These are phyloP conservation scores for Ceratobasidium sp. DNA, from an alignment of 1,284 basidiomycete genomes.

Conservation along the genomic window DNA sequence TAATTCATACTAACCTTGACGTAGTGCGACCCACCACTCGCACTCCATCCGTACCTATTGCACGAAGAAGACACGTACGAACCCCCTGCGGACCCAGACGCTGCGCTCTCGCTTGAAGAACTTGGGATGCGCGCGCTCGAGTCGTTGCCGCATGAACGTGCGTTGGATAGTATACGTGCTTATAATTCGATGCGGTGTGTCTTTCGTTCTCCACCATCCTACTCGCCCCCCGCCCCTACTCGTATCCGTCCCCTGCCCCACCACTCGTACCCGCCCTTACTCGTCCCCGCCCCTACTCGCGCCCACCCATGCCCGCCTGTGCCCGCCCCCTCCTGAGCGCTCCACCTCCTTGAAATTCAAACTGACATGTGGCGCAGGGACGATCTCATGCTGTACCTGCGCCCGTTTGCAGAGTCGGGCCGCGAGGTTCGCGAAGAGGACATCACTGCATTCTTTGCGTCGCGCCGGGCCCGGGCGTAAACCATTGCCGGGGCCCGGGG, in stretches of 20 bases:
- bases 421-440: constrained; percentile 80
- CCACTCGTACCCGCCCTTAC: neutral
- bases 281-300: neutral
- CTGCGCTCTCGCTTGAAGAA: constrained; percentile 79
- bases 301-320: too few species aligned
- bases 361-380: constrained; percentile 63
- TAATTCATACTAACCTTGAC: neutral
- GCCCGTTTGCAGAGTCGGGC: constrained; percentile 81
- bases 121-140: constrained; percentile 80
- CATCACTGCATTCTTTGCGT: constrained; percentile 76
- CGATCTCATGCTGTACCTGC: constrained; percentile 74
- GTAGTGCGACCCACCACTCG: constrained; percentile 47
- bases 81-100: constrained; percentile 84
- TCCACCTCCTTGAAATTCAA: constrained; percentile 1
- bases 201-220: constrained; percentile 9
- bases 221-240: constrained; percentile 41
- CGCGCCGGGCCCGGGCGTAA: constrained; percentile 22
- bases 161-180: constrained; percentile 81
- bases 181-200: constrained; percentile 82
- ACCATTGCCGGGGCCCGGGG: too few species aligned
- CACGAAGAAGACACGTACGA: constrained; percentile 80
- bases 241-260: neutral
- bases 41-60: constrained; percentile 67
- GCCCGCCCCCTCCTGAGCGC: neutral
- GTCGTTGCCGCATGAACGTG: constrained; percentile 76